A percentile compares a stretch with the other conserved stretches of the same genome.
These are phyloP conservation scores for Fomitopsis schrenkii DNA, from an alignment of 1,284 basidiomycete species.

Conservation along the genomic window DNA sequence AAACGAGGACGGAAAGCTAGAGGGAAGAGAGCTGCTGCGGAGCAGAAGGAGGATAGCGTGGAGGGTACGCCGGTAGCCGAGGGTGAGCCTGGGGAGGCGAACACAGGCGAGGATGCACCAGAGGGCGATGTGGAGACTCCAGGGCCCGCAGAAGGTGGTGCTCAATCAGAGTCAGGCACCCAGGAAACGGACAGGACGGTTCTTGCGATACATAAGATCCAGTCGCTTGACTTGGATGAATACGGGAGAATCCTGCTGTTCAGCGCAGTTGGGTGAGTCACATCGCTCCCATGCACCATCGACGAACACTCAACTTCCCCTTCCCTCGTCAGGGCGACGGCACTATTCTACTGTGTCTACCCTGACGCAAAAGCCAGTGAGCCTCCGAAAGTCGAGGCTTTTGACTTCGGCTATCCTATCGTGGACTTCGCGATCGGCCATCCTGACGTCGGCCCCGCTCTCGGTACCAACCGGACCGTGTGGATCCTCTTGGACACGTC, in stretches of 20 bases:
- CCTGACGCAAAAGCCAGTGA: conserved; percentile 22
- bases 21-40: conserved; percentile 13
- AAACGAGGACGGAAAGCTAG: conserved; percentile 21
- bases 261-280: conserved; percentile 61
- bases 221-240: conserved; percentile 32
- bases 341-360: conserved; percentile 53
- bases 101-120: conserved; percentile 11
- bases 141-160: conserved; percentile 11
- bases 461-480: conserved; percentile 35
- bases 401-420: conserved; percentile 55
- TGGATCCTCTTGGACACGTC: conserved; percentile 49
- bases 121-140: conserved; percentile 11
- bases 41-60: conserved; percentile 15
- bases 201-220: conserved; percentile 52
- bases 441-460: conserved; percentile 58
- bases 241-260: conserved; percentile 49
- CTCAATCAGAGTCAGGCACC: conserved; percentile 2
- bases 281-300: neutral
- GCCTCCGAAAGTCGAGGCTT: conserved; percentile 31
- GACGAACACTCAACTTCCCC: neutral
- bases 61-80: conserved; percentile 17
- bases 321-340: conserved; percentile 51
- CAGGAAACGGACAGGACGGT: conserved; percentile 28
- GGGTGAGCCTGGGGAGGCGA: conserved; percentile 21
- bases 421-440: conserved; percentile 51